A percentile compares a stretch with the other conserved stretches of the same genome.
These are phyloP conservation scores for Grosmannia clavigera DNA, from an alignment of 2,329 filamentous ascomycete species.

Conservation along the genomic window DNA sequence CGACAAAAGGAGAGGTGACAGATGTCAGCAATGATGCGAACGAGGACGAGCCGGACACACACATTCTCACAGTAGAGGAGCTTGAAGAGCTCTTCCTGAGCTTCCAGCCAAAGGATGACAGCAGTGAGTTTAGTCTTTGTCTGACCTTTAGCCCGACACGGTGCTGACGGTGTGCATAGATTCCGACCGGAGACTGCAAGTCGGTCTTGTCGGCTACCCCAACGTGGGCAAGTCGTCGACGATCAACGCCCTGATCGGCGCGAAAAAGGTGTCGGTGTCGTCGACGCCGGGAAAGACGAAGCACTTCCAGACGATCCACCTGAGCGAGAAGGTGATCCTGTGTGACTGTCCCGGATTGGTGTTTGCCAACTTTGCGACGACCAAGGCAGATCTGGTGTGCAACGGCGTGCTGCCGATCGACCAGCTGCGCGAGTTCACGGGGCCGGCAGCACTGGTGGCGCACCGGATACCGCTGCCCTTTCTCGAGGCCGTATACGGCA, in stretches of 20 bases:
- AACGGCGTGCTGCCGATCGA: conserved; percentile 94
- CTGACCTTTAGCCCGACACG: not conserved
- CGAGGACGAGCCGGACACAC: conserved; percentile 46
- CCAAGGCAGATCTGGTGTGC: conserved; percentile 91
- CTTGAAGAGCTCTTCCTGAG: conserved; percentile 77
- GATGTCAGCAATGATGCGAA: conserved; percentile 14
- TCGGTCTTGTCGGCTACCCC: conserved; percentile 92
- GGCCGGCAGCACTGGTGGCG: conserved; percentile 72
- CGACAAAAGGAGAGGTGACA: not conserved
- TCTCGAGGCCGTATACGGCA: conserved; percentile 86
- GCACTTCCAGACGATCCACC: conserved; percentile 96
- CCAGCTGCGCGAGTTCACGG: conserved; percentile 84
- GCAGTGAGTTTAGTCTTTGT: conserved; percentile 20
- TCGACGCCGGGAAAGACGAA: conserved; percentile 97
- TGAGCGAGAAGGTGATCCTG: conserved; percentile 77
- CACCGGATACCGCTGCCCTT: conserved; percentile 77
- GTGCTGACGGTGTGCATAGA: conserved; percentile 18
- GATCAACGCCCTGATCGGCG: conserved; percentile 95
- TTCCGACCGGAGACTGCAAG: conserved; percentile 57
- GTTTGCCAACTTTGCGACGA: conserved; percentile 94
- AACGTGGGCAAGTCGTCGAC: conserved; percentile 99
- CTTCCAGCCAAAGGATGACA: conserved; percentile 45
- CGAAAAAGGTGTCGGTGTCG: conserved; percentile 97
- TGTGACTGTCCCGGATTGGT: conserved; percentile 98
- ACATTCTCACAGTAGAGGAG: conserved; percentile 87